These are phyloP conservation scores for Telfairia occidentalis DNA, from an alignment of 331 rosid genomes.

Conservation along the genomic window DNA sequence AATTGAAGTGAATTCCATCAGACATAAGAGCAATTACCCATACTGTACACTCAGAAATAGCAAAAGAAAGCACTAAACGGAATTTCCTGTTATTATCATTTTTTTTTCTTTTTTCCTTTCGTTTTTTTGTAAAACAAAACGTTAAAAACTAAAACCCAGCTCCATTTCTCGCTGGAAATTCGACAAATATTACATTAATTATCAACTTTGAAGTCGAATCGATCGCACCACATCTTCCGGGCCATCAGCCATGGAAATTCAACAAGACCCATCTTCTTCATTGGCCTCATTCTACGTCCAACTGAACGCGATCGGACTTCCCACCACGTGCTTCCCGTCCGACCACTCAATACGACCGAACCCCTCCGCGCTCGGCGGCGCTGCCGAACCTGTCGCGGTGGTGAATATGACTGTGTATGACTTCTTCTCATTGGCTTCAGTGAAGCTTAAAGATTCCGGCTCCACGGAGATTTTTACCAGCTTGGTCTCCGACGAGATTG, in stretches of 20 bases:
- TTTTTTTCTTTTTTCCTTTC: not conserved
- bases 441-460: slow-evolving; percentile 29
- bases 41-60: not conserved
- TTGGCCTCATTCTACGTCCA: slow-evolving; percentile 16
- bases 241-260: not conserved
- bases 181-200: not conserved
- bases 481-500: slow-evolving; percentile 14
- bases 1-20: not conserved
- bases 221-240: not conserved
- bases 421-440: slow-evolving; percentile 22
- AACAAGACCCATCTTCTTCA: not conserved
- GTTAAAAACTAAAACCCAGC: slow-evolving; percentile 4
- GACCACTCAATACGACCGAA: slow-evolving; percentile 37
- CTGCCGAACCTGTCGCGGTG: not conserved
- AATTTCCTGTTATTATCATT: not conserved
- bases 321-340: slow-evolving; percentile 35
- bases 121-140: not conserved
- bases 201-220: not conserved
- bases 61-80: not conserved
- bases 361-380: not conserved
- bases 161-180: not conserved
- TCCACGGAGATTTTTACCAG: slow-evolving; percentile 28
- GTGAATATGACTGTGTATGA: slow-evolving; percentile 25
- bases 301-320: slow-evolving; percentile 32
- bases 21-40: not conserved